phyloP scores from a whole-genome alignment of 768 basidiomycete genomes.

The Fibroporia radiculosa region DNA sequence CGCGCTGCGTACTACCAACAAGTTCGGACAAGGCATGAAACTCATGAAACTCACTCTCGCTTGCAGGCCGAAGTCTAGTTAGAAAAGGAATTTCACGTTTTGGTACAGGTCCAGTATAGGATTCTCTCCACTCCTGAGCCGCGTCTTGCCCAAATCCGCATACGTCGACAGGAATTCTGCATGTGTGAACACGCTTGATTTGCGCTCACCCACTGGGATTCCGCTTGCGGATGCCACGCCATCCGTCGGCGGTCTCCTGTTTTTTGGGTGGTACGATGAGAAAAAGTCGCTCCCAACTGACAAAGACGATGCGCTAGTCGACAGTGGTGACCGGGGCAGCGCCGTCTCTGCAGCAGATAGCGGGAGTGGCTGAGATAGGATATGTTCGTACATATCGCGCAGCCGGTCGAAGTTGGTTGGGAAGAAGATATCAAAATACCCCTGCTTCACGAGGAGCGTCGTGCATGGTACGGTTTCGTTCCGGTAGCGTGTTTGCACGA shows the following conservation, averaged over 20 bases:
- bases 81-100: conserved; percentile 93
- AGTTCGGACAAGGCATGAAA: no score
- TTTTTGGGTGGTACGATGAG: conserved; percentile 50
- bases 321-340: conserved; percentile 42
- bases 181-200: conserved; percentile 81
- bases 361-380: conserved; percentile 51
- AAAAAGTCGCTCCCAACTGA: conserved; percentile 61
- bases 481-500: conserved; percentile 89
- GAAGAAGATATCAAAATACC: conserved; percentile 98
- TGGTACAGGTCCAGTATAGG: conserved; percentile 85
- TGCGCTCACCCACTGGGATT: conserved; percentile 72
- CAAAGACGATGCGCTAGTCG: conserved; percentile 40
- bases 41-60: neutral
- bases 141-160: conserved; percentile 65
- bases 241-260: conserved; percentile 56
- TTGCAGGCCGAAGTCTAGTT: conserved; percentile 13
- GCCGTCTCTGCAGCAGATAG: conserved; percentile 19
- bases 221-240: conserved; percentile 72
- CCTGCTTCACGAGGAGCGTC: conserved; percentile 88
- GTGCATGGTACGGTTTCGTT: conserved; percentile 83
- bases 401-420: conserved; percentile 84
- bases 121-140: conserved; percentile 75
- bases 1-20: no score
- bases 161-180: conserved; percentile 85
- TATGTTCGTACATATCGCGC: conserved; percentile 84